Conservation (phyloP, 805 yeast genomes). For the Zygoascus ofunaensis region DNA sequence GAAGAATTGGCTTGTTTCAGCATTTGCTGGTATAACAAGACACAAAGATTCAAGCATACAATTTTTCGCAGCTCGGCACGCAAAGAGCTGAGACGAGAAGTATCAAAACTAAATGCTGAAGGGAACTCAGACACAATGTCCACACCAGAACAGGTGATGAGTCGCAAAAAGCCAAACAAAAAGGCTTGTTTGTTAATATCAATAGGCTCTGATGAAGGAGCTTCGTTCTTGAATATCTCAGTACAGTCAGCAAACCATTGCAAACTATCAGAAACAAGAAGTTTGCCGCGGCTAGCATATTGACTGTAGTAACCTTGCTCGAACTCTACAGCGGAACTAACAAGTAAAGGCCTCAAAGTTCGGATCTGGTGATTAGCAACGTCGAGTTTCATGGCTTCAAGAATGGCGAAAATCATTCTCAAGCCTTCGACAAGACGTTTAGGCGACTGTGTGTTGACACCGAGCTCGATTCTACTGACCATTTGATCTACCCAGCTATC, state of each 20-base stretch:
- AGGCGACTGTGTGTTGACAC: conserved; percentile 37
- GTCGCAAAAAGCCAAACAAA: conserved; percentile 33
- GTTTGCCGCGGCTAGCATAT: conserved; percentile 41
- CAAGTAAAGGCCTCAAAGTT: conserved; percentile 69
- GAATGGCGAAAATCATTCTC: conserved; percentile 64
- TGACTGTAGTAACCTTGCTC: conserved; percentile 67
- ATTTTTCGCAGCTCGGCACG: conserved; percentile 82
- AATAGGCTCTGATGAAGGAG: conserved; percentile 6
- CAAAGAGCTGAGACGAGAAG: conserved; percentile 62
- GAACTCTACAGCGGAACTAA: conserved; percentile 80
- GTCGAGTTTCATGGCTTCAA: conserved; percentile 91
- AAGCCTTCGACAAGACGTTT: conserved; percentile 58
- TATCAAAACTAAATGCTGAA: conserved; percentile 74
- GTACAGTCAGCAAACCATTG: conserved; percentile 45
- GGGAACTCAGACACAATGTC: conserved; percentile 80
- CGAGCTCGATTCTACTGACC: conserved; percentile 45
- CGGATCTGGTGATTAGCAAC: conserved; percentile 93
- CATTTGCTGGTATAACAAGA: conserved; percentile 61
- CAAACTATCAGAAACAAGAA: conserved; percentile 50
- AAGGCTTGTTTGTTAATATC: conserved; percentile 20
- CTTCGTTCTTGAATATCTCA: conserved; percentile 6
- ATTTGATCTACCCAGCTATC: conserved; percentile 82
- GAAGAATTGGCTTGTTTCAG: conserved; percentile 22
- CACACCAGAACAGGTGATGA: conserved; percentile 53
- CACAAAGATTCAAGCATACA: conserved; percentile 68